Evolutionary conservation across 225 moss, liverwort and hornwort genomes (phyloP).

Genomic region (Marchantia polymorpha): DNA sequence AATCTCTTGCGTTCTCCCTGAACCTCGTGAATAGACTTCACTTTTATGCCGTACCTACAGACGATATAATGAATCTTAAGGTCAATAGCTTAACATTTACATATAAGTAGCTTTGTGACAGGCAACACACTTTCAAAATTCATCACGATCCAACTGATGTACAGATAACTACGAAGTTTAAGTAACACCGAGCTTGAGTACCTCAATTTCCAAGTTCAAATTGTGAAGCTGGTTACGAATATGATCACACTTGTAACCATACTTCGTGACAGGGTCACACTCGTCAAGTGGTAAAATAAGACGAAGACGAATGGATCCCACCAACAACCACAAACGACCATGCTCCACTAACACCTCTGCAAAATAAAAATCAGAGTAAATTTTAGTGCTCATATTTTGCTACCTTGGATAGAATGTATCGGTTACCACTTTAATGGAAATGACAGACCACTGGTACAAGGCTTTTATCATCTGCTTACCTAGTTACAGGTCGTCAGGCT

Average conservation of each 20-base stretch:
- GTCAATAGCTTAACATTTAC: neutral
- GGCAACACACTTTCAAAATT: neutral
- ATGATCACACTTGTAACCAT: constrained; percentile 58
- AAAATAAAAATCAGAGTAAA: neutral
- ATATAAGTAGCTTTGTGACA: neutral
- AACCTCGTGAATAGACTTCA: constrained; percentile 66
- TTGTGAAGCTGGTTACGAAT: constrained; percentile 36
- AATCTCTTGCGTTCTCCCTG: constrained; percentile 49
- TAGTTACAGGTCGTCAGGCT: no score
- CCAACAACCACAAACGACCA: constrained; percentile 63
- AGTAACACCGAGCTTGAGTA: constrained; percentile 2
- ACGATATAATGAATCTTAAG: neutral
- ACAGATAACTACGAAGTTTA: neutral
- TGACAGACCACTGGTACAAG: no score
- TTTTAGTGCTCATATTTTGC: no score
- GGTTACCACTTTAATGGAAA: no score
- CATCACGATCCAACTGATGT: neutral
- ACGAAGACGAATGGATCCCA: constrained; percentile 71
- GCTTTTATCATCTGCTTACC: no score
- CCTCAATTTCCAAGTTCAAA: constrained; percentile 68
- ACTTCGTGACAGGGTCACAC: constrained; percentile 85
- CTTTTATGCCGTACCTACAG: constrained; percentile 59
- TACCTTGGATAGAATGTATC: no score
- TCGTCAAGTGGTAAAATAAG: constrained; percentile 68
- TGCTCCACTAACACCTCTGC: constrained; percentile 51